Percentiles rank a stretch among this genome's conserved stretches.
phyloP scores from a whole-genome alignment of 2,329 filamentous ascomycete genomes.

The Tolypocladium guangdongense region DNA sequence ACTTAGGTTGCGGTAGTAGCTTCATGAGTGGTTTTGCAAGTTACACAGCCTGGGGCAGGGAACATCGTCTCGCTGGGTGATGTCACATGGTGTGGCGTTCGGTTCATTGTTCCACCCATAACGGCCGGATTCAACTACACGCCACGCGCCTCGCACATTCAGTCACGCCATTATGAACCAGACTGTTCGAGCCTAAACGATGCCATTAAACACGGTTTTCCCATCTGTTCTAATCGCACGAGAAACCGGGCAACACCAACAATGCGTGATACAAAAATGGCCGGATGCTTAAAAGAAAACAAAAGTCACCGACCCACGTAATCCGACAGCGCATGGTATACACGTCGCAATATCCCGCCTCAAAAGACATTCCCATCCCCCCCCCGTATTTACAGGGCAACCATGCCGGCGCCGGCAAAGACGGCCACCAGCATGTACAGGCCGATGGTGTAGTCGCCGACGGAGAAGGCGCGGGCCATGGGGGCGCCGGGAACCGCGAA shows the following conservation, averaged over 20 bases:
- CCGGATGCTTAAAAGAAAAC: constrained; percentile 2
- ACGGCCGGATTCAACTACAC: too few species aligned
- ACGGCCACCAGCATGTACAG: constrained; percentile 42
- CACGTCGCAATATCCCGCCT: constrained; percentile 6
- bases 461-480: constrained; percentile 27
- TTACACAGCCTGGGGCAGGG: neutral
- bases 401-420: constrained; percentile 40
- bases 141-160: too few species aligned
- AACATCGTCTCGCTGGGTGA: neutral
- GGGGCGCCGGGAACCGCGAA: constrained; percentile 25
- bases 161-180: neutral
- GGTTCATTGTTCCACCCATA: too few species aligned
- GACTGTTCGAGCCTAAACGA: constrained; percentile 6
- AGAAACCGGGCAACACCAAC: constrained; percentile 15
- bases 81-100: neutral
- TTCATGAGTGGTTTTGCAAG: neutral
- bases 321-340: neutral
- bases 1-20: too few species aligned
- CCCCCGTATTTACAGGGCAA: constrained; percentile 34
- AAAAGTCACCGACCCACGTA: neutral
- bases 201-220: constrained; percentile 7
- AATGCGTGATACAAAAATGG: constrained; percentile 15
- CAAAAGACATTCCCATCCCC: constrained; percentile 2
- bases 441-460: constrained; percentile 38
- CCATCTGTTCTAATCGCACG: constrained; percentile 12